A percentile compares a stretch with the other conserved stretches of the same genome.
Evolutionary conservation across 257 asterid genomes (phyloP).

Genomic region (Nicotiana attenuata): DNA sequence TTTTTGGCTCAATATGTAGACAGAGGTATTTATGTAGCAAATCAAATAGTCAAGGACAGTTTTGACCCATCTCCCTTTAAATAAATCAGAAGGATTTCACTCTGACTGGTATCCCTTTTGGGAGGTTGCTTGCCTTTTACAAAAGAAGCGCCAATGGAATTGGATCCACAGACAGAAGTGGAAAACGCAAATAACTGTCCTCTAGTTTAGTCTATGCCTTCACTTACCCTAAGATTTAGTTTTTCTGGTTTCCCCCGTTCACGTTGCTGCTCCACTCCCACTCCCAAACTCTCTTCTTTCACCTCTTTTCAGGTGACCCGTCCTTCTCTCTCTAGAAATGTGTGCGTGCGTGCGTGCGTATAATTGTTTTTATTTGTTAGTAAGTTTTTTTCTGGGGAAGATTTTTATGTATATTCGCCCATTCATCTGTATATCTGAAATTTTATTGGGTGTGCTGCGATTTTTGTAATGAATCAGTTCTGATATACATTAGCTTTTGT

Average conservation of each 20-base stretch:
- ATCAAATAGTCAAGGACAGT: too few relatives aligned
- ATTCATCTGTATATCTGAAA: background rate
- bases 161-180: slow-evolving; percentile 18
- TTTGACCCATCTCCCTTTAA: too few relatives aligned
- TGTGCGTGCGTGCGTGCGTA: too few relatives aligned
- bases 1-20: too few relatives aligned
- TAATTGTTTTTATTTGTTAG: too few relatives aligned
- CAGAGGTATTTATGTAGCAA: too few relatives aligned
- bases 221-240: background rate
- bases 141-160: slow-evolving; percentile 29
- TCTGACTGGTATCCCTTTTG: too few relatives aligned
- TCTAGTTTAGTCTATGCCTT: background rate
- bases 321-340: background rate
- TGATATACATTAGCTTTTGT: background rate
- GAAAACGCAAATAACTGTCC: background rate
- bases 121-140: background rate
- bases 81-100: too few relatives aligned
- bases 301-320: background rate
- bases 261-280: background rate
- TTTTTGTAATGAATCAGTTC: background rate
- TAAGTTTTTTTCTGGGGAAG: too few relatives aligned
- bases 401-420: too few relatives aligned
- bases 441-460: background rate
- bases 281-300: background rate
- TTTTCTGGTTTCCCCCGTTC: background rate